Evolutionary conservation across 371 early-diverging fungal species (phyloP), one percentile per base, ranked within the genome.

Genomic region (Umbelopsis sp.): DNA sequence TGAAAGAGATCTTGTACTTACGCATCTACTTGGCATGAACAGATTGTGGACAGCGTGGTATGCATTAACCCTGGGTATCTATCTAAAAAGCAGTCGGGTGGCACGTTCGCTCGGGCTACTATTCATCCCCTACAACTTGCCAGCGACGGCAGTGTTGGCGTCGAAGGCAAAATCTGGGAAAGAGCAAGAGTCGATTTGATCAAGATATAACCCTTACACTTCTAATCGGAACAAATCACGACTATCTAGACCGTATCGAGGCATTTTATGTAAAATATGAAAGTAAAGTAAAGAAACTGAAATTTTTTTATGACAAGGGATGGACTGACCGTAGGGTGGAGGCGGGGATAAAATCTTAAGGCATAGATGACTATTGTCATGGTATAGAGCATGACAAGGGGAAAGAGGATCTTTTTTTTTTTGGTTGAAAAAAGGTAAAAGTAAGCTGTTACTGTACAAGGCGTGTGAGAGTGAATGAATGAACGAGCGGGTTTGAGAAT

Each of bases 41-140:
- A 84, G 75, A 73, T 71, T 11, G 83, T 93, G 9, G 92, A 92
- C 35, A 87, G 88, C 45, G 84, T 85, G 0, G 70, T 96, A 0
- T 83, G 93, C 70, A 72, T 96, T 32, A 97, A 97, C 72, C 96
- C 97, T 1, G 95, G 94, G 0, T 76, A 83, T 38, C 72, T 91
- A 6, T 80, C 89, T 20, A 91, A 87, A 66, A 81, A 84, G 18
- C 79, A 86, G 57, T 57, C 85, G 0, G 87, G 86, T n/a, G 94
- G 96, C 16, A 94, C 92, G 6, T 95, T 88, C 81, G 92, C 89
- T 25, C 77, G 83, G 29, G 37, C 93, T n/a, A 87, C 82, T 14
- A 77, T 93, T 25, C 88, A 91, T 70, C 92, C 93, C n/a, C 66
- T 86, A 20, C 67, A 80, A 0, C 37, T 65, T 25, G 41, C 65